Evolutionary conservation across 1,284 basidiomycete genomes (phyloP).

Genomic region (Gymnopus androsaceus): DNA sequence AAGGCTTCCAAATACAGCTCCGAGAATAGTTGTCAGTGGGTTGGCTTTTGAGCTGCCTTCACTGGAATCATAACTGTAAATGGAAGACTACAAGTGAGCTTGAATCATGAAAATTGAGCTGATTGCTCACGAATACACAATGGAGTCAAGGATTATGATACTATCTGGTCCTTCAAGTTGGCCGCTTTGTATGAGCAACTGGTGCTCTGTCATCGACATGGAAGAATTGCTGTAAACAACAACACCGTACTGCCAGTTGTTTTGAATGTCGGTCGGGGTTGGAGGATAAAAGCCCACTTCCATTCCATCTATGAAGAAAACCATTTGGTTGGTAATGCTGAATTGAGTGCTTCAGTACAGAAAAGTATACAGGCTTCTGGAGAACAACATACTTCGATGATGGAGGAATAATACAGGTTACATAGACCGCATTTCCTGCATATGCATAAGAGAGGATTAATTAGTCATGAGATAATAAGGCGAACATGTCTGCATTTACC

Average conservation of each 20-base stretch:
- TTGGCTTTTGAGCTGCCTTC: not conserved
- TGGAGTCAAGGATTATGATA: conserved; percentile 35
- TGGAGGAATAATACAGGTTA: conserved; percentile 29
- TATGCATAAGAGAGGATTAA: not conserved
- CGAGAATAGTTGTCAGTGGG: conserved; percentile 26
- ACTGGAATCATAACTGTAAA: too few relatives aligned
- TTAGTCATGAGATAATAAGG: too few relatives aligned
- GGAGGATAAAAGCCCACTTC: conserved; percentile 17
- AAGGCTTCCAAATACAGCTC: conserved; percentile 28
- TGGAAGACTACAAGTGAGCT: too few relatives aligned
- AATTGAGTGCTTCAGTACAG: conserved; percentile 12
- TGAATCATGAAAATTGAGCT: too few relatives aligned
- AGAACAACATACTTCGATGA: conserved; percentile 3
- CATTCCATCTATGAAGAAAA: conserved; percentile 30
- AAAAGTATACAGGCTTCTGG: conserved; percentile 6
- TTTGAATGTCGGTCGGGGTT: conserved; percentile 15
- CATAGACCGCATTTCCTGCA: conserved; percentile 33
- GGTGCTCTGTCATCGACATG: conserved; percentile 27
- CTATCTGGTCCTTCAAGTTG: conserved; percentile 24
- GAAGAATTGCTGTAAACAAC: conserved; percentile 26
- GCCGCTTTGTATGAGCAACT: conserved; percentile 36
- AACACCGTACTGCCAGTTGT: conserved; percentile 16
- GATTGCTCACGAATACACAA: conserved; percentile 33
- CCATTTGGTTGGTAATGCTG: conserved; percentile 26
- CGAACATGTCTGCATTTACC: conserved; percentile 22